phyloP scores from a whole-genome alignment of 1,284 basidiomycete genomes.

The Ganoderma boninense region DNA sequence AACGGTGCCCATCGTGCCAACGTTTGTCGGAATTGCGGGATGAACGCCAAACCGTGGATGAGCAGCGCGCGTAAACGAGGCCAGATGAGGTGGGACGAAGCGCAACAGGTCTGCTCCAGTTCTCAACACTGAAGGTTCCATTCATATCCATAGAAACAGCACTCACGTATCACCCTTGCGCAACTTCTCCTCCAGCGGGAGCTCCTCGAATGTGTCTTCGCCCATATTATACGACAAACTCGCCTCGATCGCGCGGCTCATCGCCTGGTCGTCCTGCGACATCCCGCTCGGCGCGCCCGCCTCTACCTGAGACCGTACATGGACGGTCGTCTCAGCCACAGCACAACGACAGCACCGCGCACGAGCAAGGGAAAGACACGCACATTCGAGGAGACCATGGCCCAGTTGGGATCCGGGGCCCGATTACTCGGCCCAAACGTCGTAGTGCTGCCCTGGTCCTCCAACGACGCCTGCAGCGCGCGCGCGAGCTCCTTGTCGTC shows the following conservation, averaged over 20 bases:
- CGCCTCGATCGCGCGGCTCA: conserved; percentile 73
- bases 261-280: conserved; percentile 60
- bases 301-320: conserved; percentile 36
- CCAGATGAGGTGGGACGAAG: conserved; percentile 62
- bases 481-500: conserved; percentile 53
- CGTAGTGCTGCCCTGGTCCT: conserved; percentile 43
- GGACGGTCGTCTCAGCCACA: background rate
- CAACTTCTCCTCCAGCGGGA: conserved; percentile 57
- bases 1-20: conserved; percentile 57
- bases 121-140: conserved; percentile 12
- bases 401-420: conserved; percentile 70
- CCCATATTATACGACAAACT: conserved; percentile 54
- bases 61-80: conserved; percentile 67
- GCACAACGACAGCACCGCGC: background rate
- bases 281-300: conserved; percentile 45
- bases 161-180: conserved; percentile 68
- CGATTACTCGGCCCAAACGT: conserved; percentile 65
- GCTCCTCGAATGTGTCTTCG: conserved; percentile 46
- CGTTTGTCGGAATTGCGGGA: conserved; percentile 69
- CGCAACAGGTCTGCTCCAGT: conserved; percentile 62
- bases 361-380: conserved; percentile 22
- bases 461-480: conserved; percentile 62
- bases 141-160: background rate
- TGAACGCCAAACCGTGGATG: conserved; percentile 68
- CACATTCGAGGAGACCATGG: conserved; percentile 73